These are phyloP conservation scores for Colletotrichum somersetense DNA, from an alignment of 2,329 filamentous ascomycete genomes.

Conservation along the genomic window DNA sequence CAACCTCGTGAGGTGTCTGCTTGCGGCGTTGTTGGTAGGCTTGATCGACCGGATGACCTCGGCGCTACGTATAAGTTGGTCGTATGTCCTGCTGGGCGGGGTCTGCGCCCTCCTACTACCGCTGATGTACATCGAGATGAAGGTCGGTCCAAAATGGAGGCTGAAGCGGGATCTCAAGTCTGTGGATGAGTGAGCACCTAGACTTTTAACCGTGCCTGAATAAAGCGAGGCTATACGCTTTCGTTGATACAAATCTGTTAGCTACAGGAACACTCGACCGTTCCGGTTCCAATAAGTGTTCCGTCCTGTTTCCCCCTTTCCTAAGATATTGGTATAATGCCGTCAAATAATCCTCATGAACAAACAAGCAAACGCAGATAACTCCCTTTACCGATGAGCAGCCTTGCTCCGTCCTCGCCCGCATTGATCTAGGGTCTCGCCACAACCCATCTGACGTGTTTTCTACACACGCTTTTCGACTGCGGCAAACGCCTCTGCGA, in stretches of 20 bases:
- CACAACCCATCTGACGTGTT: background rate
- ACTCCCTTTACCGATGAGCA: background rate
- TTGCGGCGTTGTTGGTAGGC: conserved; percentile 47
- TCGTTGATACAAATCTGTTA: background rate
- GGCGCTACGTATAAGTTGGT: conserved; percentile 42
- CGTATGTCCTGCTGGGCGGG: conserved; percentile 44
- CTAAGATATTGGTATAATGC: conserved; percentile 5
- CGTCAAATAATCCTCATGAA: background rate
- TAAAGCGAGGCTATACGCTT: background rate
- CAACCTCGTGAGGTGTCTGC: conserved; percentile 48
- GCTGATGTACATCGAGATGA: conserved; percentile 45
- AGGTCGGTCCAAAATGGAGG: conserved; percentile 43
- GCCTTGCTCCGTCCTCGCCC: background rate
- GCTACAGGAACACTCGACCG: background rate
- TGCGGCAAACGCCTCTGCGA: conserved; percentile 32
- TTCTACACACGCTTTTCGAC: conserved; percentile 19
- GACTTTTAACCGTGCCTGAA: background rate
- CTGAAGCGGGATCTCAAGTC: conserved; percentile 23
- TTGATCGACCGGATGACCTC: conserved; percentile 47
- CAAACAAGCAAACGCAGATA: too few relatives aligned
- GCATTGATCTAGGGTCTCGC: too few relatives aligned
- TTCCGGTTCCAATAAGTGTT: background rate
- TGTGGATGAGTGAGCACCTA: conserved; percentile 14
- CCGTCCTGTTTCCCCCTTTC: background rate
- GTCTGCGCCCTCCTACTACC: conserved; percentile 42